These are phyloP conservation scores for Xanthoconium stramineum DNA, from an alignment of 768 basidiomycete species.

Conservation along the genomic window DNA sequence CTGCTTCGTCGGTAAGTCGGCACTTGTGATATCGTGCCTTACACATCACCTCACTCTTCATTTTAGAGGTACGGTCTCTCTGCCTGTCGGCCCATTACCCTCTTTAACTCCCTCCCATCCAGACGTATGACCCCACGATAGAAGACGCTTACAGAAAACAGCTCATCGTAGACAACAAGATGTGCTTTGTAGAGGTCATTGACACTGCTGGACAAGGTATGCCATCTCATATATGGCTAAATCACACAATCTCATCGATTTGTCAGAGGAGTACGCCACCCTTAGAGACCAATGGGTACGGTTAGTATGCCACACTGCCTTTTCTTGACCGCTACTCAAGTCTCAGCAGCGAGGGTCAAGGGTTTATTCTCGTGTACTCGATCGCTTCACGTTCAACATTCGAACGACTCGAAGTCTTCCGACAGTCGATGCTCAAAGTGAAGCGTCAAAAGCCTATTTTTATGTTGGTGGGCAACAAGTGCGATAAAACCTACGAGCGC, in stretches of 20 bases:
- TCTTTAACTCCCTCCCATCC: conserved; percentile 7
- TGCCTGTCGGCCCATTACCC: conserved; percentile 6
- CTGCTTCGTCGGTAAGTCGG: conserved; percentile 85
- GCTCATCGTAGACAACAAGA: conserved; percentile 89
- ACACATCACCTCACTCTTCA: conserved; percentile 15
- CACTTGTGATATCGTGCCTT: conserved; percentile 3
- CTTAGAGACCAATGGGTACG: conserved; percentile 97
- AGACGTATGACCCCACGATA: conserved; percentile 99
- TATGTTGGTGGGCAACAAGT: conserved; percentile 96
- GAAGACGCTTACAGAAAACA: conserved; percentile 97
- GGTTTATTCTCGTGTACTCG: conserved; percentile 96
- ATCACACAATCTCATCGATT: conserved; percentile 18
- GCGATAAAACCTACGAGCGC: conserved; percentile 86
- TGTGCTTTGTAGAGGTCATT: conserved; percentile 95
- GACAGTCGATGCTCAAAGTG: conserved; percentile 85
- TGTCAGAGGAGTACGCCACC: conserved; percentile 91
- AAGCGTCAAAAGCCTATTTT: conserved; percentile 84
- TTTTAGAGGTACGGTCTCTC: conserved; percentile 50
- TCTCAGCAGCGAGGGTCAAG: conserved; percentile 85
- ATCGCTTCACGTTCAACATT: conserved; percentile 93
- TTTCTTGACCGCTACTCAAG: conserved; percentile 8
- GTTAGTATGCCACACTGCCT: conserved; percentile 44
- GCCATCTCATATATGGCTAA: conserved; percentile 21
- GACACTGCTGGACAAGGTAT: conserved; percentile 96
- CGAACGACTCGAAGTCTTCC: conserved; percentile 84